Conservation (phyloP, 2,329 filamentous ascomycete genomes). For the Pleoardoris graminearum region DNA sequence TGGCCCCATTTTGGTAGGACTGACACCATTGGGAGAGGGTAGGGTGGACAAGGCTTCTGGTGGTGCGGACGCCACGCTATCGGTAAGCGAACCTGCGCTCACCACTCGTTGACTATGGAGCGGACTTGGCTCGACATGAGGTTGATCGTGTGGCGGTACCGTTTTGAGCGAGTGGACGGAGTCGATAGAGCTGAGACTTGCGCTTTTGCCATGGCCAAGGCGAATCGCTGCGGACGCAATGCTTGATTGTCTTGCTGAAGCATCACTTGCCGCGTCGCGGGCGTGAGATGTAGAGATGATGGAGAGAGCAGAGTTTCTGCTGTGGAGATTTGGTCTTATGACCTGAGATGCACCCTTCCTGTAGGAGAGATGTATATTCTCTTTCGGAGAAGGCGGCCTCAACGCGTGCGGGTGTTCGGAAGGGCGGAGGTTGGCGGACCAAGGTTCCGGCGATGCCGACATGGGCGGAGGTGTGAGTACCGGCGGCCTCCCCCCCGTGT, state of each 20-base stretch:
- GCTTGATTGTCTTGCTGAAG: conserved; percentile 38
- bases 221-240: conserved; percentile 32
- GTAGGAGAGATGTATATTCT: conserved; percentile 54
- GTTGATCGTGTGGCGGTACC: conserved; percentile 27
- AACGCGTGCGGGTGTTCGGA: conserved; percentile 26
- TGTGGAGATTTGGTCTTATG: conserved; percentile 44
- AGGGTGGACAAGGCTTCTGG: conserved; percentile 28
- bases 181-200: conserved; percentile 53
- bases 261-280: conserved; percentile 26
- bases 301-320: conserved; percentile 38
- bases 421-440: conserved; percentile 14
- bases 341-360: conserved; percentile 55
- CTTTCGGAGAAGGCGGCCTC: conserved; percentile 52
- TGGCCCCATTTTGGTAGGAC: conserved; percentile 61
- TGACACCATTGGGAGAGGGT: conserved; percentile 48
- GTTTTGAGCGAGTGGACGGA: conserved; percentile 43
- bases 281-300: conserved; percentile 34
- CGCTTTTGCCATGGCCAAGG: conserved; percentile 43
- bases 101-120: conserved; percentile 35
- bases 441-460: conserved; percentile 31
- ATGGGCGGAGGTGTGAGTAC: conserved; percentile 37
- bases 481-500: conserved; percentile 46
- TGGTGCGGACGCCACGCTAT: conserved; percentile 32
- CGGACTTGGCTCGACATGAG: conserved; percentile 31
- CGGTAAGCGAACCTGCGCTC: conserved; percentile 32